Evolutionary conservation across 768 basidiomycete species (phyloP).

Genomic region (Mycena filopes): DNA sequence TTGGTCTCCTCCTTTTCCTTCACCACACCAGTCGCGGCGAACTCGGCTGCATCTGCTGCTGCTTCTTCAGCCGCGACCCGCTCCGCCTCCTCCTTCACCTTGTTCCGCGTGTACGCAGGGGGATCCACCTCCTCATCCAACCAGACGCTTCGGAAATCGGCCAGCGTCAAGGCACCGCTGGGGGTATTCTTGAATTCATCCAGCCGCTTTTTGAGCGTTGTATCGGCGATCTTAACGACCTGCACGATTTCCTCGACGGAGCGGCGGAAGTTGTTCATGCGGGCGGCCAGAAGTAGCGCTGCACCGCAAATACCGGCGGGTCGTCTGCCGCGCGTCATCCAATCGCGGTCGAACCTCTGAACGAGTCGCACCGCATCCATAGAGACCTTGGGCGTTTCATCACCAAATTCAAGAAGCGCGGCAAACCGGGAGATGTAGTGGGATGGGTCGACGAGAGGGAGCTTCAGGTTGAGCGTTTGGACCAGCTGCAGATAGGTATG

Average conservation of each 20-base stretch:
- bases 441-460: conserved; percentile 93
- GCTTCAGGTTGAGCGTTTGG: conserved; percentile 83
- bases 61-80: conserved; percentile 51
- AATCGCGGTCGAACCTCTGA: conserved; percentile 92
- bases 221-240: conserved; percentile 98
- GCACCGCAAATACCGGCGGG: conserved; percentile 99
- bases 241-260: conserved; percentile 97
- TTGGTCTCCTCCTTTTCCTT: conserved; percentile 42
- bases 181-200: conserved; percentile 95
- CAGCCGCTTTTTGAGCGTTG: conserved; percentile 90
- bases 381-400: conserved; percentile 91
- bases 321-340: conserved; percentile 95
- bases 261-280: conserved; percentile 98
- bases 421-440: conserved; percentile 98
- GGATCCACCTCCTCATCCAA: conserved; percentile 93
- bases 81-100: conserved; percentile 73
- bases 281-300: conserved; percentile 91
- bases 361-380: conserved; percentile 94
- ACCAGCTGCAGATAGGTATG: conserved; percentile 96
- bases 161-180: conserved; percentile 85
- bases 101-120: conserved; percentile 85
- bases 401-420: conserved; percentile 94
- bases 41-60: conserved; percentile 40
- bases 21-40: conserved; percentile 38
- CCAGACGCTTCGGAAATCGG: conserved; percentile 92